Evolutionary conservation across 768 basidiomycete genomes (phyloP).

Genomic region (Imleria badia): DNA sequence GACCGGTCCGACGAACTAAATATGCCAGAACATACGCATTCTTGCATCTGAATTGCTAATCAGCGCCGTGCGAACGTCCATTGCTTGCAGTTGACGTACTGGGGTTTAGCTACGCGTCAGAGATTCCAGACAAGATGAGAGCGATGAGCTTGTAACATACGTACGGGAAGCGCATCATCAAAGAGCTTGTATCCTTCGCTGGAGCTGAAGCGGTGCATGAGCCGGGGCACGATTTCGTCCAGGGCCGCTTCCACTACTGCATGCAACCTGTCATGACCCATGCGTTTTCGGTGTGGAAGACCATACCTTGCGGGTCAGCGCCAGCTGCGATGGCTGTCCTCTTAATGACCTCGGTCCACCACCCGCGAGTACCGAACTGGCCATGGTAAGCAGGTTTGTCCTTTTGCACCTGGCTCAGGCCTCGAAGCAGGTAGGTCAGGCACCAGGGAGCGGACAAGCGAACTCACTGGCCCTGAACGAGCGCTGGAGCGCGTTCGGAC

Average conservation of each 20-base stretch:
- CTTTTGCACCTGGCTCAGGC: conserved; percentile 51
- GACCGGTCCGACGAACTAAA: background rate
- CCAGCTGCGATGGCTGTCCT: conserved; percentile 76
- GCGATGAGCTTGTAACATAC: conserved; percentile 24
- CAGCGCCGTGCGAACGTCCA: conserved; percentile 53
- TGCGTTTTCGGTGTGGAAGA: conserved; percentile 22
- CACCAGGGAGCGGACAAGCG: background rate
- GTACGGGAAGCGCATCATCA: conserved; percentile 51
- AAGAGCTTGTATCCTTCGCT: conserved; percentile 66
- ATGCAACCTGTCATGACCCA: conserved; percentile 15
- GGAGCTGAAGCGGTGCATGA: conserved; percentile 71
- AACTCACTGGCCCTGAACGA: conserved; percentile 60
- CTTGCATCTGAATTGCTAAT: conserved; percentile 74
- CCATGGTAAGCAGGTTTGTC: conserved; percentile 56
- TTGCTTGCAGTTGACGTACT: conserved; percentile 48
- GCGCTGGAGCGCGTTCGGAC: conserved; percentile 48
- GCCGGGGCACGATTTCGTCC: conserved; percentile 51
- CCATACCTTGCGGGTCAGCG: conserved; percentile 54
- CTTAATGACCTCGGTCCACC: conserved; percentile 81
- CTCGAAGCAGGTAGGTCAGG: conserved; percentile 26
- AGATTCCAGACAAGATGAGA: background rate
- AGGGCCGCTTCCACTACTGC: conserved; percentile 57
- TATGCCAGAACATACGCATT: conserved; percentile 51
- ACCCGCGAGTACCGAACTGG: conserved; percentile 47
- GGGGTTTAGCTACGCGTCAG: conserved; percentile 2